Evolutionary conservation across 2,329 filamentous ascomycete species (phyloP), one percentile per base, ranked within the genome.

Genomic region (Verticillium tricorpus): DNA sequence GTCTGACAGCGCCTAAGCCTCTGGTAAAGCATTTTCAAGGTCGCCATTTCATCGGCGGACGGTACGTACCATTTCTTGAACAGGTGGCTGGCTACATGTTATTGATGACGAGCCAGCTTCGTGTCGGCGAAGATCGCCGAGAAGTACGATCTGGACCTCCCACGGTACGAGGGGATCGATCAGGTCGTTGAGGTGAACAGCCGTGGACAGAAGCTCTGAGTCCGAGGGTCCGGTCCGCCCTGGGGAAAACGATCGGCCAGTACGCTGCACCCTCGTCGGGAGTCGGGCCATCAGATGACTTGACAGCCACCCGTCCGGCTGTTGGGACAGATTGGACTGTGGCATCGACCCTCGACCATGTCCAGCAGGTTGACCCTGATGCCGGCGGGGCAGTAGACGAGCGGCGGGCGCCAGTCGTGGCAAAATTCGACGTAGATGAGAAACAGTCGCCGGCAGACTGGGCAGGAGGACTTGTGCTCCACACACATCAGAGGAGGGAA

Each of bases 1-100:
- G 92, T 72, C 79, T 99, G 71, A 97, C 94, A 57, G 95, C 95
- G 11, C 93, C 95, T 3, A 99, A 99, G 77, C 94, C 94, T 7
- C 79, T 97, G 64, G 90, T 92, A 7, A 90, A 89, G 74, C 86
- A 87, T 73, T 99, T 97, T 74, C 86, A 81, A 65, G 95, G 94
- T 1, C 85, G 91, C 56, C 95, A 99, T 79, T 99, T 98, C 71
- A 76, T 99, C 61, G 95, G 95, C 8, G 95, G 95, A 60, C 82
- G 92, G 84, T 90, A 78, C 70, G 82, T 76, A 71, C 69, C 45
- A 62, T 22, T 22, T 11, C 9, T 8, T 14, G 2, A 3, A 25
- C 8, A n/a, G 3, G 14, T 22, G 45, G 9, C 19, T 22, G 19
- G 17, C 8, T 50, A 11, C 19, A 3, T 12, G 19, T 12, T 25